These are phyloP conservation scores for Lichenothelia convexa DNA, from an alignment of 495 filamentous ascomycete species.

Conservation along the genomic window DNA sequence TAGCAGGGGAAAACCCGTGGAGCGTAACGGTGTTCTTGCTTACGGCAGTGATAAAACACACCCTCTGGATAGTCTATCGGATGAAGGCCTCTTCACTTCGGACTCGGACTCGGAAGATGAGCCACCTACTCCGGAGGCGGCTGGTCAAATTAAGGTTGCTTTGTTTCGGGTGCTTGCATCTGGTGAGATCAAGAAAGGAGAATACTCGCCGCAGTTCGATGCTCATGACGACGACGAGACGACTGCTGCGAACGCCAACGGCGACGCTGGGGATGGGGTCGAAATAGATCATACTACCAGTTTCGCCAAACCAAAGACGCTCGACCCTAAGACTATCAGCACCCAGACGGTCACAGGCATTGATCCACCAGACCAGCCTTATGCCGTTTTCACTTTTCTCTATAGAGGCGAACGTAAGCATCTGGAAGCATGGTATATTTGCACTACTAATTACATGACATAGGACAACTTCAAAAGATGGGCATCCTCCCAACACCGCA, in stretches of 20 bases:
- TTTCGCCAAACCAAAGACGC: conserved; percentile 91
- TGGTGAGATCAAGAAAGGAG: conserved; percentile 89
- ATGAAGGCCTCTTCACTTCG: conserved; percentile 40
- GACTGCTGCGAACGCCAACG: conserved; percentile 25
- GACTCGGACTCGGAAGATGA: conserved; percentile 72
- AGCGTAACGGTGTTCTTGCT: conserved; percentile 43
- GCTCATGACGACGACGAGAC: conserved; percentile 83
- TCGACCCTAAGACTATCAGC: conserved; percentile 93
- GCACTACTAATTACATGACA: not conserved
- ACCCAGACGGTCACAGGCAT: conserved; percentile 98
- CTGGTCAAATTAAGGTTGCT: conserved; percentile 95
- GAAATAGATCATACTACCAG: conserved; percentile 96
- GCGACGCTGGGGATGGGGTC: conserved; percentile 30
- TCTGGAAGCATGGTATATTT: too few relatives aligned
- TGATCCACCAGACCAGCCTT: conserved; percentile 84
- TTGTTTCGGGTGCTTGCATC: conserved; percentile 90
- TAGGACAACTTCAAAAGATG: conserved; percentile 90
- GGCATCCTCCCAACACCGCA: conserved; percentile 54
- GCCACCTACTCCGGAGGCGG: conserved; percentile 67
- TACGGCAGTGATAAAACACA: conserved; percentile 58
- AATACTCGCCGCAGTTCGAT: conserved; percentile 96
- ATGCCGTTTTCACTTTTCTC: conserved; percentile 94
- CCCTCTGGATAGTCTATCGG: conserved; percentile 52
- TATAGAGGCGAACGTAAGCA: conserved; percentile 86
- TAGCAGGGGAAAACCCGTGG: conserved; percentile 25